These are phyloP conservation scores for Phyllosticta capitalensis DNA, from an alignment of 2,329 filamentous ascomycete species.

Conservation along the genomic window DNA sequence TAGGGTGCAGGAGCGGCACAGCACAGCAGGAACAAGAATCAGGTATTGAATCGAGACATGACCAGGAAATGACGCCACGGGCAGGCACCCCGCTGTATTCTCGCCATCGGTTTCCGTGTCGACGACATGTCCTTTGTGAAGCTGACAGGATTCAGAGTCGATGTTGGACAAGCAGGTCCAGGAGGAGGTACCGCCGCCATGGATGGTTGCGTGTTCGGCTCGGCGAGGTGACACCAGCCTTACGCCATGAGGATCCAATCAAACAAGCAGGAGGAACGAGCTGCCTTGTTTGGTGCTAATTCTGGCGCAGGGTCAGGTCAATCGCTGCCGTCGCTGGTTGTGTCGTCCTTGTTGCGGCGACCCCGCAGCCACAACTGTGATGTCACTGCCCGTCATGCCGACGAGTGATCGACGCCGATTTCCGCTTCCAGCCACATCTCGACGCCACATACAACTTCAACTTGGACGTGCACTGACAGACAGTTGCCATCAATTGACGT, in stretches of 20 bases:
- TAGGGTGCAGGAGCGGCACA: neutral
- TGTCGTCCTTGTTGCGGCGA: neutral
- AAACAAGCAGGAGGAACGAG: neutral
- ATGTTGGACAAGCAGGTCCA: neutral
- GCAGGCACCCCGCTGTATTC: neutral
- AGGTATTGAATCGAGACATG: neutral
- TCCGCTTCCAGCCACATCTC: constrained; percentile 8
- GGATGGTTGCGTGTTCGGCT: constrained; percentile 3
- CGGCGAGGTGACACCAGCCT: constrained; percentile 6
- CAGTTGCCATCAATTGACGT: neutral
- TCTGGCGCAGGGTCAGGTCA: neutral
- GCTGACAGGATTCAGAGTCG: neutral
- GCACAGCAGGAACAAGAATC: neutral
- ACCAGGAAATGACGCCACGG: neutral
- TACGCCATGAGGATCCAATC: constrained; percentile 6
- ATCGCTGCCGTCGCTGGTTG: neutral
- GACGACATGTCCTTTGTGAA: neutral
- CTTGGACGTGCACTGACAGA: neutral
- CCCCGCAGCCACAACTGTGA: constrained; percentile 2
- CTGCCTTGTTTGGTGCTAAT: neutral
- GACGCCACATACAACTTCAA: neutral
- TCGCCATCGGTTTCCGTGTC: neutral
- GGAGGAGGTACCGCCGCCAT: neutral
- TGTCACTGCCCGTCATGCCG: neutral
- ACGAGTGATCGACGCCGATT: neutral